Evolutionary conservation across 1,284 basidiomycete genomes (phyloP), one percentile per base, ranked within the genome.

Genomic region (Pulveroboletus sp.): DNA sequence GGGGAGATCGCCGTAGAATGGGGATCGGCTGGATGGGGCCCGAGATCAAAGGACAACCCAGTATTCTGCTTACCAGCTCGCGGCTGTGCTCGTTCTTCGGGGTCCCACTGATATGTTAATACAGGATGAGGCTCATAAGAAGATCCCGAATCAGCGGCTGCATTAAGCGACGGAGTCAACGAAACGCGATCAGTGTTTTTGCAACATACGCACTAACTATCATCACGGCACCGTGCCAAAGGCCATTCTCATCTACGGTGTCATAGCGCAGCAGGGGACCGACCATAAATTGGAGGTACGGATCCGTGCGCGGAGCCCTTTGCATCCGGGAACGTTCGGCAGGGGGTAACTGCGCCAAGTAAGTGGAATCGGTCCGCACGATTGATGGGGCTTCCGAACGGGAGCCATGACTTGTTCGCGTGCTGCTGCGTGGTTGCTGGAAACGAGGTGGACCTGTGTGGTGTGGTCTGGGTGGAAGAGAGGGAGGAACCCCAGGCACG

Each of bases 261-360:
- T 98, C 96, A 72, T 96, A 98, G 59, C 89, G 85, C 61, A 99
- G 76, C 40, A 98, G 79, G 14, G 96, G 96, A 2, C 95, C 95
- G 52, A 85, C 86, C 89, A 91, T 91, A 61, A 91, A 83, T 77
- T 90, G 75, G 35, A 92, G 77, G 67, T 86, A 78, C 4, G 91
- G 91, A 31, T 83, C 74, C 86, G 89, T 92, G 26, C 81, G 79
- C 22, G 81, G 82, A 14, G 82, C 76, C 47, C 77, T 76, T 39
- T 86, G 74, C 17, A 76, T 74, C 45, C 80, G 74, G 11, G 89
- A 84, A 48, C 90, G 79, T 63, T 92, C 86, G 24, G 85, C 78
- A 2, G 89, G 81, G 47, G 76, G 77, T 72, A 89, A 74, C 39
- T 77, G 76, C 10, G 81, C 77, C 51, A 86, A 68, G 52, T 78